These are phyloP conservation scores for Peronospora tabacina DNA, from an alignment of 352 stramenopile genomes.

Conservation along the genomic window DNA sequence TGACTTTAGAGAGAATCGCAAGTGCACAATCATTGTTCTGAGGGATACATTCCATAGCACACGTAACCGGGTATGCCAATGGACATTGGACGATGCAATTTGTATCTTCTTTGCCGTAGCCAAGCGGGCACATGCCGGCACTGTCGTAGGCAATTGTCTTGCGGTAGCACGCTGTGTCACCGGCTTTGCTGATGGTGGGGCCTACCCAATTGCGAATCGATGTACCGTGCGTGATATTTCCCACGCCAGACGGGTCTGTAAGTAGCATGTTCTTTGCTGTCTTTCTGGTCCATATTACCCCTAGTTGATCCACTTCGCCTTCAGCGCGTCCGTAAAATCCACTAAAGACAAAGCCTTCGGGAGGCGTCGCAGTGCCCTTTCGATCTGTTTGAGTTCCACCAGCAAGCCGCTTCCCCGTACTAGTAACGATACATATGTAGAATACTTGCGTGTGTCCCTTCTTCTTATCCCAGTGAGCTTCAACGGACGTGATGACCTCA, in stretches of 20 bases:
- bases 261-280: constrained; percentile 15
- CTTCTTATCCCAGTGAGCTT: constrained; percentile 44
- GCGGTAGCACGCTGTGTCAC: constrained; percentile 22
- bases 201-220: constrained; percentile 27
- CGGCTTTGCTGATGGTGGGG: constrained; percentile 11
- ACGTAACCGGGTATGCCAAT: constrained; percentile 20
- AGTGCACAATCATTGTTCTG: constrained; percentile 23
- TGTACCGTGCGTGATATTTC: constrained; percentile 17
- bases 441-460: constrained; percentile 33
- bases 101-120: constrained; percentile 16
- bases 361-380: constrained; percentile 3
- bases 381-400: constrained; percentile 24
- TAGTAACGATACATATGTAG: constrained; percentile 40
- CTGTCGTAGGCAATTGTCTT: constrained; percentile 16
- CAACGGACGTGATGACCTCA: constrained; percentile 24
- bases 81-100: constrained; percentile 22
- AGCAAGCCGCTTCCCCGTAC: constrained; percentile 21
- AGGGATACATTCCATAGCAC: constrained; percentile 23
- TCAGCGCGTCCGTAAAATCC: constrained; percentile 20
- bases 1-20: constrained; percentile 11
- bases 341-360: constrained; percentile 18
- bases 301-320: constrained; percentile 22
- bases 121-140: constrained; percentile 20
- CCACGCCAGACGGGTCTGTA: constrained; percentile 15
- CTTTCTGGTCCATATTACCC: constrained; percentile 24